Conservation (phyloP, 1,139 yeast genomes). For the Protomyces lactucae-debilis region DNA sequence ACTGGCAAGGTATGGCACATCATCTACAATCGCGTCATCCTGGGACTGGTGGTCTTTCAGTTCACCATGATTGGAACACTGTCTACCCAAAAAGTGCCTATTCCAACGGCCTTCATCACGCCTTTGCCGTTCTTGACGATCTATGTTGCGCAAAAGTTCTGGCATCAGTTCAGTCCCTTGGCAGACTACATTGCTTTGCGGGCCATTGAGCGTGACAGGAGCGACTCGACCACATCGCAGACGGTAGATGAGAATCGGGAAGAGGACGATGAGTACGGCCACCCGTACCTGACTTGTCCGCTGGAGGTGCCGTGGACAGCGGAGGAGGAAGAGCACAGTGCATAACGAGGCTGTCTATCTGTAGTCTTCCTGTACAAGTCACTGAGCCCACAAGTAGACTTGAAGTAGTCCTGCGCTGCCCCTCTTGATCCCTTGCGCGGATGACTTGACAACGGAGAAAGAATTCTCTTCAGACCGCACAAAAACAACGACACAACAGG, state of each 20-base stretch:
- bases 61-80: constrained; percentile 17
- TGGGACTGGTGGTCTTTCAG: constrained; percentile 72
- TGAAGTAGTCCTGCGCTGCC: no score
- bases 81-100: constrained; percentile 12
- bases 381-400: no score
- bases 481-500: neutral
- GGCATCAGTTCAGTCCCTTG: constrained; percentile 72
- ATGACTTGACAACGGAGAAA: no score
- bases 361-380: no score
- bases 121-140: constrained; percentile 51
- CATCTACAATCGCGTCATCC: constrained; percentile 63
- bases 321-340: neutral
- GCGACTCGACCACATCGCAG: constrained; percentile 26
- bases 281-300: constrained; percentile 45
- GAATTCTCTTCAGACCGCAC: neutral
- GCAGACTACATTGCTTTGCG: constrained; percentile 81
- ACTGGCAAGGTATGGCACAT: constrained; percentile 87
- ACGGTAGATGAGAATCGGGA: constrained; percentile 69
- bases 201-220: constrained; percentile 43
- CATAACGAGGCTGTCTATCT: no score
- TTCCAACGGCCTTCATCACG: constrained; percentile 10
- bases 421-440: no score
- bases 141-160: constrained; percentile 62
- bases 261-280: constrained; percentile 62
- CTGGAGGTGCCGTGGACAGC: constrained; percentile 22